phyloP scores from a whole-genome alignment of 352 stramenopile genomes.

The Plasmopara viticola region DNA sequence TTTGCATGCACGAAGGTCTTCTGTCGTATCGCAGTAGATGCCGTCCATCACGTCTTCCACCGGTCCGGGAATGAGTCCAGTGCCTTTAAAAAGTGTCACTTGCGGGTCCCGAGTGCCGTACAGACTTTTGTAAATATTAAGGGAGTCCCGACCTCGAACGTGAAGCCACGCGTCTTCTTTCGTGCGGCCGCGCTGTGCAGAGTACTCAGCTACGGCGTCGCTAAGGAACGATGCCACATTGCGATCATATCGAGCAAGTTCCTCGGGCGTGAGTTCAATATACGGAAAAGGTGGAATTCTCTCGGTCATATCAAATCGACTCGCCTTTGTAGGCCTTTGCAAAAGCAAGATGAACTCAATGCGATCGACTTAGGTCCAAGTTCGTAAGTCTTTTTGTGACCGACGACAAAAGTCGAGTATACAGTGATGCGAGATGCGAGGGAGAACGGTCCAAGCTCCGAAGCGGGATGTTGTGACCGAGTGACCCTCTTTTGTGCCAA shows the following conservation, averaged over 20 bases:
- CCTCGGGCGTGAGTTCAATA: conserved; percentile 30
- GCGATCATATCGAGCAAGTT: conserved; percentile 31
- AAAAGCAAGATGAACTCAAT: conserved; percentile 1
- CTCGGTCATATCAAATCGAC: conserved; percentile 20
- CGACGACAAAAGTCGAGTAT: conserved; percentile 10
- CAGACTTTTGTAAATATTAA: conserved; percentile 45
- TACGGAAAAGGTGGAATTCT: conserved; percentile 26
- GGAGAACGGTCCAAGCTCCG: conserved; percentile 19
- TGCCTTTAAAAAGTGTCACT: conserved; percentile 37
- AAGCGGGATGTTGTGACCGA: conserved; percentile 22
- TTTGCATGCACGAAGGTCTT: conserved; percentile 34
- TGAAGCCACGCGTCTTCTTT: conserved; percentile 38
- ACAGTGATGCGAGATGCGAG: conserved; percentile 11
- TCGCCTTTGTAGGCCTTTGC: conserved; percentile 3
- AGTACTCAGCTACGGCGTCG: conserved; percentile 35
- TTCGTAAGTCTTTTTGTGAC: conserved; percentile 30
- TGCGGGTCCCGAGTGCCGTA: conserved; percentile 34
- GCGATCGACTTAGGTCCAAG: conserved; percentile 12
- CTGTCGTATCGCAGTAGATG: conserved; percentile 40
- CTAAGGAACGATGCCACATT: conserved; percentile 34
- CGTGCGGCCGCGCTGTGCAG: conserved; percentile 21
- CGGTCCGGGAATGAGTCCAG: conserved; percentile 28
- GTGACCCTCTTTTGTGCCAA: conserved; percentile 26
- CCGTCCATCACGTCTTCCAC: conserved; percentile 42
- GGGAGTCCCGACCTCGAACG: conserved; percentile 27